These are phyloP conservation scores for Gremmenia infestans DNA, from an alignment of 2,329 filamentous ascomycete genomes.

Conservation along the genomic window DNA sequence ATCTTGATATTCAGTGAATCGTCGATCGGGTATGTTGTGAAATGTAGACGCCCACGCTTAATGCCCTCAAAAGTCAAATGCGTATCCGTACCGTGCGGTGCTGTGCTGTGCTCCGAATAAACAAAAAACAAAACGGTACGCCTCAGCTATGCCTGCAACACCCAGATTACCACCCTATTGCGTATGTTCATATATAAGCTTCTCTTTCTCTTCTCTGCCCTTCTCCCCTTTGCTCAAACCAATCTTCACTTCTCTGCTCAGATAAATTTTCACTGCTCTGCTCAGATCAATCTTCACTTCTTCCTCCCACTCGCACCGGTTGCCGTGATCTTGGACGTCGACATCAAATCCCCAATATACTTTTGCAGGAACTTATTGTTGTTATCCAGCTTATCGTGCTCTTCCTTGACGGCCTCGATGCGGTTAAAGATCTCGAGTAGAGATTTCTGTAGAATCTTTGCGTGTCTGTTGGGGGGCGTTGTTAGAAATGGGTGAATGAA, in stretches of 20 bases:
- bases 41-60: conserved; percentile 24
- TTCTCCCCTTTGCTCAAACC: conserved; percentile 14
- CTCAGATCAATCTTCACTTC: conserved; percentile 20
- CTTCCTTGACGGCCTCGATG: conserved; percentile 88
- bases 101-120: conserved; percentile 4
- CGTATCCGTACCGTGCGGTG: not conserved
- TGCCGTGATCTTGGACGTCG: conserved; percentile 69
- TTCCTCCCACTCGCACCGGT: conserved; percentile 27
- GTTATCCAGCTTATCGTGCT: conserved; percentile 93
- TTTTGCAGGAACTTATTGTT: conserved; percentile 98
- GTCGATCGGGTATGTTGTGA: conserved; percentile 24
- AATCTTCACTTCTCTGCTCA: conserved; percentile 18
- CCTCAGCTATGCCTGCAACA: conserved; percentile 15
- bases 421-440: conserved; percentile 86
- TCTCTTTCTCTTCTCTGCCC: conserved; percentile 8
- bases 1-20: conserved; percentile 7
- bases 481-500: not conserved
- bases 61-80: conserved; percentile 16
- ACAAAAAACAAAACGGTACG: conserved; percentile 11
- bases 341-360: conserved; percentile 95
- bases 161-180: not conserved
- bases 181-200: not conserved
- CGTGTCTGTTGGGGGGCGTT: conserved; percentile 56
- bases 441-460: conserved; percentile 81
- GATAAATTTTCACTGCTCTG: conserved; percentile 7